Evolutionary conservation across 176 grass and related monocot genomes (phyloP).

Genomic region (Rhynchospora tenuis): DNA sequence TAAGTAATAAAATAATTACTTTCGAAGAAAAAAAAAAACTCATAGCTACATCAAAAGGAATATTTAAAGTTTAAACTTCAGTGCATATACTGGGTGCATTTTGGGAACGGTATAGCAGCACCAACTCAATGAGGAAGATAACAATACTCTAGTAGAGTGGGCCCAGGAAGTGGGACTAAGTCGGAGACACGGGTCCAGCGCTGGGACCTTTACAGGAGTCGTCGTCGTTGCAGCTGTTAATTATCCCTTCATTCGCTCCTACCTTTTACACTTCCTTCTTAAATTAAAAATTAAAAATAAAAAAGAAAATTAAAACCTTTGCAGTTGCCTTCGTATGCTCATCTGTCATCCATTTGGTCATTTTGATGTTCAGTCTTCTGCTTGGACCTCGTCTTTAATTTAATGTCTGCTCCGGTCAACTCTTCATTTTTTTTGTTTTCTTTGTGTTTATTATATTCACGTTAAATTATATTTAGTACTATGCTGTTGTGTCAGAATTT

Average conservation of each 20-base stretch:
- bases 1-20: not conserved
- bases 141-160: conserved; percentile 9
- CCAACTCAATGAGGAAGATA: not conserved
- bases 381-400: not conserved
- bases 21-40: not conserved
- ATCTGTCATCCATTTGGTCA: conserved; percentile 27
- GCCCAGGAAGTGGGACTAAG: not conserved
- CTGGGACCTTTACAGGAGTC: conserved; percentile 7
- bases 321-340: conserved; percentile 8
- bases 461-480: too few species aligned
- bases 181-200: not conserved
- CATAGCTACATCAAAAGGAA: too few species aligned
- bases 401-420: not conserved
- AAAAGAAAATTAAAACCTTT: not conserved
- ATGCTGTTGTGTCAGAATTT: too few species aligned
- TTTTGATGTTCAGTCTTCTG: not conserved
- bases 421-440: too few species aligned
- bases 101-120: not conserved
- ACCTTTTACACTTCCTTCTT: not conserved
- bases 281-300: too few species aligned
- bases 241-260: conserved; percentile 10
- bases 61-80: too few species aligned
- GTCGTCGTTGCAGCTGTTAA: conserved; percentile 14
- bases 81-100: not conserved
- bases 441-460: too few species aligned